Evolutionary conservation across 2,329 filamentous ascomycete genomes (phyloP), one percentile per base, ranked within the genome.

Genomic region (Fusarium bactridioides): DNA sequence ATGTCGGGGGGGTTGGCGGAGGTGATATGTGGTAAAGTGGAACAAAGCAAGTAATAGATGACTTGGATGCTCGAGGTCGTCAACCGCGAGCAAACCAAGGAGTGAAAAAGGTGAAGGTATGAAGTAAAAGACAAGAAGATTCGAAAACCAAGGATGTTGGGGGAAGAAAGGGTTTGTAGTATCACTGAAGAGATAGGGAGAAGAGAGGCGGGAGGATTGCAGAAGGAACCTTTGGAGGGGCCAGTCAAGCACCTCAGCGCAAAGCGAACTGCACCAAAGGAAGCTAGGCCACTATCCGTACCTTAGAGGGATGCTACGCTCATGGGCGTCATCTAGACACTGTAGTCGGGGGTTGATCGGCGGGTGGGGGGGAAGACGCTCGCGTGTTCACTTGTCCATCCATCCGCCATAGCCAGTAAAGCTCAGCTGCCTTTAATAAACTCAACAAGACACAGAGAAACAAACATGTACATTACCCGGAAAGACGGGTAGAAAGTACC

Each of bases 321-420:
- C 62, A 66, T 71, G 55, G 70, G 70, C 70, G 70, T 73, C 70
- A 73, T 72, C 65, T 58, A 66, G 68, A 65, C 70, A 56, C 67
- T 61, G 50, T 56, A 61, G 66, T 73, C 58, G 70, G 70, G 70
- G 66, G 21, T 64, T 61, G 70, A 73, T 73, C 70, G 70, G 70
- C 70, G 70, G 38, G 70, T 55, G 70, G 63, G 66, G 70, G 60
- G 70, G 48, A 19, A 38, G 56, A 58, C 61, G 55, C 70, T 73
- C 70, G 70, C 70, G 70, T 74, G 70, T 73, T 67, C 70, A 69
- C 33, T 64, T 64, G 41, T 71, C 66, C 62, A 68, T 56, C 55
- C 70, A 74, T 55, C 69, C 53, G 41, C 58, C 53, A 64, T 63
- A 55, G 23, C 67, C 70, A 66, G 51, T 59, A 33, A 35, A 45